Percentiles rank a stretch among this genome's conserved stretches.
phyloP scores from a whole-genome alignment of 140 eudicot genomes.

The Cichorium intybus region DNA sequence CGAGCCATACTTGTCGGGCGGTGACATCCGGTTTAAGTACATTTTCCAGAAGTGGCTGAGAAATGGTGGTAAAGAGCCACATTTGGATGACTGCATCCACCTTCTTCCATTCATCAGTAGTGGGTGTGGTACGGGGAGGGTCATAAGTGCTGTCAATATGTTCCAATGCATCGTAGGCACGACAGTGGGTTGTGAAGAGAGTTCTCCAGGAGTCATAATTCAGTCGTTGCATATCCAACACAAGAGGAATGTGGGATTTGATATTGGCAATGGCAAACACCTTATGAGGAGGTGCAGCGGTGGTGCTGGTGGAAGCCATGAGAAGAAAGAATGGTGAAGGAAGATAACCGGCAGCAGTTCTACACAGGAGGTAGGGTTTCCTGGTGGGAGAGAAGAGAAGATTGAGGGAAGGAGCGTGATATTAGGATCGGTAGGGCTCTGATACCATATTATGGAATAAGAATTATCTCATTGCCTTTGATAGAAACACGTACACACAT shows the following conservation, averaged over 20 bases:
- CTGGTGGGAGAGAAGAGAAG: too few species aligned
- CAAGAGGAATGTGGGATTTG: neutral
- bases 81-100: neutral
- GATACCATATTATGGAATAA: too few species aligned
- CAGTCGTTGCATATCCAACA: neutral
- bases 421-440: too few species aligned
- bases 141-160: neutral
- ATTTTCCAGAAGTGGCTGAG: neutral
- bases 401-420: too few species aligned
- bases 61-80: neutral
- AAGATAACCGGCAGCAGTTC: too few species aligned
- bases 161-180: neutral
- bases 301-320: too few species aligned
- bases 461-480: too few species aligned
- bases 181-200: neutral
- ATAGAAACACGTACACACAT: too few species aligned
- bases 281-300: neutral
- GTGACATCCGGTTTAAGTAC: neutral
- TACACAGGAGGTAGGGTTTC: too few species aligned
- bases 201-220: neutral
- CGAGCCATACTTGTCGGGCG: neutral
- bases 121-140: neutral
- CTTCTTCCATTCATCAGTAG: neutral
- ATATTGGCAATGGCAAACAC: neutral
- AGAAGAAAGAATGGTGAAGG: neutral